Conservation (phyloP, 78 protist genomes). For the Polysphondylium violaceum region DNA sequence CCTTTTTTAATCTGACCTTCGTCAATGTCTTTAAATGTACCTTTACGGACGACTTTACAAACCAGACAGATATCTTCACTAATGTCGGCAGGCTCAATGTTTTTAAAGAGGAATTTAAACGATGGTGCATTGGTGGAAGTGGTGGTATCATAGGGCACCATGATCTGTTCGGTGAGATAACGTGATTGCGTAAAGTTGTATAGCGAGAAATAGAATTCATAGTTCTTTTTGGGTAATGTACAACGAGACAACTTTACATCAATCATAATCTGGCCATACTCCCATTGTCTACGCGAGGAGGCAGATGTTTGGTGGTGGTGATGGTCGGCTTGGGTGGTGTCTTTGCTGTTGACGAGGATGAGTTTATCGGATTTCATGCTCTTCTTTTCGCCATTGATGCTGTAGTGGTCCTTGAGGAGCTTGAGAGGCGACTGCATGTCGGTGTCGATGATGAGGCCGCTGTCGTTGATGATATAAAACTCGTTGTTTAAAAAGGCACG, state of each 20-base stretch:
- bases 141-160: neutral
- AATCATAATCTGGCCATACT: conserved; percentile 50
- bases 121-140: neutral
- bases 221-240: conserved; percentile 48
- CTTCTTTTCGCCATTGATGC: conserved; percentile 4
- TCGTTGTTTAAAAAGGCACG: conserved; percentile 25
- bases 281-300: conserved; percentile 69
- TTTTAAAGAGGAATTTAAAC: conserved; percentile 43
- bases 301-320: no score
- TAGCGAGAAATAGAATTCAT: conserved; percentile 49
- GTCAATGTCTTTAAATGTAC: conserved; percentile 47
- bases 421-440: conserved; percentile 30
- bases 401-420: conserved; percentile 23
- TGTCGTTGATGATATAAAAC: conserved; percentile 22
- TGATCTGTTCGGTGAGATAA: conserved; percentile 36
- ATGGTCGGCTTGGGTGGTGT: neutral
- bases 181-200: conserved; percentile 46
- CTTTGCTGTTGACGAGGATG: neutral
- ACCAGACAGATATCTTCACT: conserved; percentile 51
- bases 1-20: conserved; percentile 18
- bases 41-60: conserved; percentile 49
- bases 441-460: conserved; percentile 7
- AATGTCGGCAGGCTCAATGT: conserved; percentile 58
- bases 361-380: conserved; percentile 2
- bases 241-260: conserved; percentile 34